Conservation (phyloP, 2,329 filamentous ascomycete genomes). For the Cryphonectria radicalis region DNA sequence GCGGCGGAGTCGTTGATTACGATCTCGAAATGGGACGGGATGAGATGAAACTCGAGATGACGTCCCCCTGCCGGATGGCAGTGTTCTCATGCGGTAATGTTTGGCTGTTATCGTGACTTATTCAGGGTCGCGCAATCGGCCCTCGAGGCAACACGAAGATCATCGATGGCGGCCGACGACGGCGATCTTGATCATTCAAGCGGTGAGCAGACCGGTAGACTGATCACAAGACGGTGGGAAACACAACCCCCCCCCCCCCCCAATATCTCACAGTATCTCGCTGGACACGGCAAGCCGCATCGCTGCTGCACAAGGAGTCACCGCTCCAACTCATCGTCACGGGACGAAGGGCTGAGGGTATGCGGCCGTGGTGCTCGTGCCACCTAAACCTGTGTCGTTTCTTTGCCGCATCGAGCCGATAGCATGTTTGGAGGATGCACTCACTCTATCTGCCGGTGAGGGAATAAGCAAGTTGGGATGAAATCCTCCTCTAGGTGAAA, state of each 20-base stretch:
- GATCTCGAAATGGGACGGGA: background rate
- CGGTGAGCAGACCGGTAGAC: background rate
- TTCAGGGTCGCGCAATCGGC: conserved; percentile 8
- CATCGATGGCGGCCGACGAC: background rate
- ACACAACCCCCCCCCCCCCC: background rate
- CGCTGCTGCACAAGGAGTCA: background rate
- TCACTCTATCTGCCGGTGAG: conserved; percentile 14
- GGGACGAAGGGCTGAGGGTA: background rate
- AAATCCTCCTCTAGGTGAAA: conserved; percentile 18
- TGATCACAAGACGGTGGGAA: background rate
- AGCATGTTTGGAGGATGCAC: background rate
- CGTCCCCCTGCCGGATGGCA: conserved; percentile 2
- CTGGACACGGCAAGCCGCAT: conserved; percentile 16
- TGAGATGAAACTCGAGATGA: conserved; percentile 22
- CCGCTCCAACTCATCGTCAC: background rate
- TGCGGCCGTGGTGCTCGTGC: background rate
- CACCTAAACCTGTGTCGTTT: background rate
- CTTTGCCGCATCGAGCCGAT: background rate
- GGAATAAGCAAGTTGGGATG: background rate
- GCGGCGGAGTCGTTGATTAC: background rate
- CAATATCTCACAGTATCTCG: background rate
- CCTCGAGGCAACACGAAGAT: conserved; percentile 1
- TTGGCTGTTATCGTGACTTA: background rate
- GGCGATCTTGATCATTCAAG: background rate
- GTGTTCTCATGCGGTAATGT: background rate